phyloP scores from a whole-genome alignment of 352 stramenopile genomes.

The Pythium folliculosum region DNA sequence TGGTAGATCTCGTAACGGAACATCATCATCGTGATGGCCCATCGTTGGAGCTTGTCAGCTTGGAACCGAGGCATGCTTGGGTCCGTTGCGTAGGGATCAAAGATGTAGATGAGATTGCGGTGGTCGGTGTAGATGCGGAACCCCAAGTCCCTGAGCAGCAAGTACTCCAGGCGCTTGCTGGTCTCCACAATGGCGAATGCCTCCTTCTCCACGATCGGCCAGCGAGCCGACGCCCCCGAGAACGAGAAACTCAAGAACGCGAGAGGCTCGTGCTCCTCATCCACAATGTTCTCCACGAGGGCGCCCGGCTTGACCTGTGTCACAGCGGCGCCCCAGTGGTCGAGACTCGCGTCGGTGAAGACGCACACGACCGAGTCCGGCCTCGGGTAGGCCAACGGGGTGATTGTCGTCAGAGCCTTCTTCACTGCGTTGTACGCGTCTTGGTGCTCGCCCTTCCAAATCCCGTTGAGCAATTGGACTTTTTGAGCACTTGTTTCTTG shows the following conservation, averaged over 20 bases:
- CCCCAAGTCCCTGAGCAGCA: conserved; percentile 18
- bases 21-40: too few relatives aligned
- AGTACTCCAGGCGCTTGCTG: conserved; percentile 28
- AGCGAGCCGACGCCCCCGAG: conserved; percentile 1
- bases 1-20: too few relatives aligned
- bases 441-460: not conserved
- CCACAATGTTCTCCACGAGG: not conserved
- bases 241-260: conserved; percentile 31
- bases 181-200: conserved; percentile 33
- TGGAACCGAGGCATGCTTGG: too few relatives aligned
- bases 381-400: conserved; percentile 24
- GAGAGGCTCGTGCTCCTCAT: conserved; percentile 28
- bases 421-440: not conserved
- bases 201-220: conserved; percentile 32
- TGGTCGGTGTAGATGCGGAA: conserved; percentile 35
- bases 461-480: too few relatives aligned
- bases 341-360: conserved; percentile 29
- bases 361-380: conserved; percentile 20
- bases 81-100: too few relatives aligned
- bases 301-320: conserved; percentile 23
- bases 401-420: conserved; percentile 10
- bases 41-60: too few relatives aligned
- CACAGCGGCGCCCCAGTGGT: conserved; percentile 25
- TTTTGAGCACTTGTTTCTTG: not conserved
- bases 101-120: conserved; percentile 31